These are phyloP conservation scores for Zhuliangozyma blackwelliae DNA, from an alignment of 1,139 yeast species.

Conservation along the genomic window DNA sequence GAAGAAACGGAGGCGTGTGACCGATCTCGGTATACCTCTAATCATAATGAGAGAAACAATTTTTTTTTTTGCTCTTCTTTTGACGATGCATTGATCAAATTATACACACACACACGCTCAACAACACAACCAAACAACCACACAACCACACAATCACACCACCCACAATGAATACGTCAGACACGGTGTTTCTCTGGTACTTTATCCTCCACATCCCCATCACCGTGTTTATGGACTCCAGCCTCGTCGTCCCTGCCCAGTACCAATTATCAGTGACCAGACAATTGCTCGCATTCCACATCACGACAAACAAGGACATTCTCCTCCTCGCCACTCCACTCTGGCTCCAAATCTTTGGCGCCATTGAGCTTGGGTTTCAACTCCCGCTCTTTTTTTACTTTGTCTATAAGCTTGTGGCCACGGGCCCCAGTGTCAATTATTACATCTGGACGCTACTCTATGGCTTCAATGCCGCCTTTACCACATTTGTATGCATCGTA, in stretches of 20 bases:
- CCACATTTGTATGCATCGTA: conserved; percentile 63
- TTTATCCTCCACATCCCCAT: conserved; percentile 64
- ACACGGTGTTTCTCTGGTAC: conserved; percentile 48
- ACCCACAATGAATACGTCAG: conserved; percentile 18
- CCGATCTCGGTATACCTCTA: too few relatives aligned
- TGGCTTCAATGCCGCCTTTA: conserved; percentile 72
- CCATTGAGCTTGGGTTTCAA: conserved; percentile 69
- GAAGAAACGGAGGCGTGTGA: too few relatives aligned
- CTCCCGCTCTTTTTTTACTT: conserved; percentile 67
- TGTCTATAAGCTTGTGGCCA: conserved; percentile 14
- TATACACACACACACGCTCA: too few relatives aligned
- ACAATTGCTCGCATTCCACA: conserved; percentile 52
- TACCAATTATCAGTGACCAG: conserved; percentile 48
- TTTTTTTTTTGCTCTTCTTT: too few relatives aligned
- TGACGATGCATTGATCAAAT: too few relatives aligned
- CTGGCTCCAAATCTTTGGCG: conserved; percentile 72
- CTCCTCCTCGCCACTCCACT: conserved; percentile 50
- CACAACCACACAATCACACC: background rate
- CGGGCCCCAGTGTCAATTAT: conserved; percentile 28
- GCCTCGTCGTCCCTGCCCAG: conserved; percentile 57
- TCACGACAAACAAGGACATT: conserved; percentile 63
- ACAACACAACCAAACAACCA: background rate
- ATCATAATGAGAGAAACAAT: too few relatives aligned
- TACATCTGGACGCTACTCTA: conserved; percentile 53
- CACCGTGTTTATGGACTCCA: conserved; percentile 70